phyloP scores from a whole-genome alignment of 495 filamentous ascomycete species.

The Geoglossum glabrum region DNA sequence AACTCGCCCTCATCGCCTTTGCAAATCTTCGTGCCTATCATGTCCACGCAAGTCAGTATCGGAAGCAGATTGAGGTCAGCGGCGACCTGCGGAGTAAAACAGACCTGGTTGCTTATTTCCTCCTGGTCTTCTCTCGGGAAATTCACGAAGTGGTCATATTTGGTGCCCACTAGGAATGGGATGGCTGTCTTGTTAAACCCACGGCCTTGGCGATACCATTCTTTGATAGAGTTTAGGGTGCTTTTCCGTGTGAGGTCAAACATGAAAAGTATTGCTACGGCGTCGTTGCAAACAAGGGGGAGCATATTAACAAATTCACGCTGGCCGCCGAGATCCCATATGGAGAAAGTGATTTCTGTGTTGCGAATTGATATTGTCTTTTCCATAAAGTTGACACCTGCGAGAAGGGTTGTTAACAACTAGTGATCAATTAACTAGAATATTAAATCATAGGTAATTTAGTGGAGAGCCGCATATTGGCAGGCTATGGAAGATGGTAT shows the following conservation, averaged over 20 bases:
- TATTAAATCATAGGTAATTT: neutral
- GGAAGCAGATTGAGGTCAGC: too few species aligned
- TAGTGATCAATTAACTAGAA: neutral
- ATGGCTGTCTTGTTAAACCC: conserved; percentile 99
- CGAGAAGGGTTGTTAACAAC: neutral
- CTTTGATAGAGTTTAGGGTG: conserved; percentile 95
- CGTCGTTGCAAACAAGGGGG: conserved; percentile 94
- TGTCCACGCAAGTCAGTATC: neutral
- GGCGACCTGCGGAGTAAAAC: neutral
- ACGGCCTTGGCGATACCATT: conserved; percentile 95
- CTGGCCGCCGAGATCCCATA: conserved; percentile 97
- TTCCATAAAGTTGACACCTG: conserved; percentile 98
- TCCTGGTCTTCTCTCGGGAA: conserved; percentile 94
- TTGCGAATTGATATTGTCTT: conserved; percentile 98
- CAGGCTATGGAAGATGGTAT: neutral
- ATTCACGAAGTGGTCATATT: conserved; percentile 98
- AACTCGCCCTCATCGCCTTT: conserved; percentile 88
- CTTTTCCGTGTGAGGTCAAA: conserved; percentile 96
- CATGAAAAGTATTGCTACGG: conserved; percentile 97
- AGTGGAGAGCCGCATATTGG: neutral
- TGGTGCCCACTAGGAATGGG: conserved; percentile 87
- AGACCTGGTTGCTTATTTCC: conserved; percentile 85
- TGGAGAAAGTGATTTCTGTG: conserved; percentile 98
- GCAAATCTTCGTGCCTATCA: conserved; percentile 78
- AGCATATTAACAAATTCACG: conserved; percentile 99